phyloP scores from a whole-genome alignment of 2,329 filamentous ascomycete genomes.

The Endoconidiophora polonica region DNA sequence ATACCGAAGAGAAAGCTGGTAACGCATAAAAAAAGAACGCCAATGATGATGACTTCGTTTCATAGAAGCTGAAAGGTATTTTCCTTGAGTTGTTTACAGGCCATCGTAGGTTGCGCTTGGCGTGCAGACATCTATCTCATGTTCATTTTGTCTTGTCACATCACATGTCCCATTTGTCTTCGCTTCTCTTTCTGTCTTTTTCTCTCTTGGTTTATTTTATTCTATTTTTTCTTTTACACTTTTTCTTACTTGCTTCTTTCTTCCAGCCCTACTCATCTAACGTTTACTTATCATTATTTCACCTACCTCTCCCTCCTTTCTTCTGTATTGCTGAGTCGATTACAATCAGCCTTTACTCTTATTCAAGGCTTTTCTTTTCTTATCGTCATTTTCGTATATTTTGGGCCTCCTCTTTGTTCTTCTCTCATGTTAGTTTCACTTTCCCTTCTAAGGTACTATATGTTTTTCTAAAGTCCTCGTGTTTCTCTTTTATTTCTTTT shows the following conservation, averaged over 20 bases:
- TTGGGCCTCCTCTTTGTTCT: background rate
- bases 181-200: background rate
- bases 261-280: background rate
- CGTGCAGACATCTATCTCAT: too few relatives aligned
- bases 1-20: constrained; percentile 85
- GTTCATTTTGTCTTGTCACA: background rate
- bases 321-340: too few relatives aligned
- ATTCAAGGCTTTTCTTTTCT: too few relatives aligned
- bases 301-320: background rate
- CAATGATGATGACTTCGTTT: background rate
- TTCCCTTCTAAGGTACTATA: too few relatives aligned
- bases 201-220: background rate
- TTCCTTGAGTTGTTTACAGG: background rate
- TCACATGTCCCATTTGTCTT: background rate
- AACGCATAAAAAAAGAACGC: constrained; percentile 37
- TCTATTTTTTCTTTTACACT: background rate
- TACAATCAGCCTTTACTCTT: too few relatives aligned
- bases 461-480: too few relatives aligned
- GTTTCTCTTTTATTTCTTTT: too few relatives aligned
- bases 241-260: background rate
- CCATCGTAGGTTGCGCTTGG: background rate
- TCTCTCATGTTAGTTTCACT: background rate
- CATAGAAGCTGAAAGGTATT: too few relatives aligned
- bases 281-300: background rate
- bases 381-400: background rate